phyloP scores from a whole-genome alignment of 225 moss, liverwort and hornwort species.

The Thuidium tamariscinum region DNA sequence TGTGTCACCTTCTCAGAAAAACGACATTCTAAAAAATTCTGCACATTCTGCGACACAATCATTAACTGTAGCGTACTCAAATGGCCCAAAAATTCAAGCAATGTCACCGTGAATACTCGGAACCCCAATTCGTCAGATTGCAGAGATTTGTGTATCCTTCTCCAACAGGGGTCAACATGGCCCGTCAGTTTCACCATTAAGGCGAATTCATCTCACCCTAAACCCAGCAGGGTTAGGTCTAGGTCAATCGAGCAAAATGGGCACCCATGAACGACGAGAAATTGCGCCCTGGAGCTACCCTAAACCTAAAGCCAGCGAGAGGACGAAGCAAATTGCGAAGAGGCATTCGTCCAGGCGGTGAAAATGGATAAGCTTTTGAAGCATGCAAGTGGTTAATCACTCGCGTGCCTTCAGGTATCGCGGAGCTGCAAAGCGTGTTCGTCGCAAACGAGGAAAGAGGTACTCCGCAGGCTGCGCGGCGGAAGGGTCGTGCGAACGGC shows the following conservation, averaged over 20 bases:
- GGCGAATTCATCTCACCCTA: not conserved
- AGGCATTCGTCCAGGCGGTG: not conserved
- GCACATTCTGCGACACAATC: not conserved
- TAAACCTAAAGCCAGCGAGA: not conserved
- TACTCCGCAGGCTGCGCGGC: not conserved
- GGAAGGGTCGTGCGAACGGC: not conserved
- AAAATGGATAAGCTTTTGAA: not conserved
- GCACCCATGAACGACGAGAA: not conserved
- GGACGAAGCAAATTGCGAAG: not conserved
- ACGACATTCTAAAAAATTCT: not conserved
- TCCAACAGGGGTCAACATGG: not conserved
- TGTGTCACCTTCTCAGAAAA: not conserved
- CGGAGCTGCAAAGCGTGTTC: not conserved
- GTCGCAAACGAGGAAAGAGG: not conserved
- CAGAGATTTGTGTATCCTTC: too few species aligned
- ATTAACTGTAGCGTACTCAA: not conserved
- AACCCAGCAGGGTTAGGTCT: not conserved
- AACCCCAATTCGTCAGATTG: not conserved
- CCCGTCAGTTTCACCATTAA: not conserved
- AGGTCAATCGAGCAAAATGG: not conserved
- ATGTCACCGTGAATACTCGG: not conserved
- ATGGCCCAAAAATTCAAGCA: not conserved
- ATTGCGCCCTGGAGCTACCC: not conserved
- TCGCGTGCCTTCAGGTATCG: not conserved
- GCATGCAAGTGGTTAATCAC: not conserved